Conservation (phyloP, 2,329 filamentous ascomycete genomes). For the Colletotrichum trifolii region DNA sequence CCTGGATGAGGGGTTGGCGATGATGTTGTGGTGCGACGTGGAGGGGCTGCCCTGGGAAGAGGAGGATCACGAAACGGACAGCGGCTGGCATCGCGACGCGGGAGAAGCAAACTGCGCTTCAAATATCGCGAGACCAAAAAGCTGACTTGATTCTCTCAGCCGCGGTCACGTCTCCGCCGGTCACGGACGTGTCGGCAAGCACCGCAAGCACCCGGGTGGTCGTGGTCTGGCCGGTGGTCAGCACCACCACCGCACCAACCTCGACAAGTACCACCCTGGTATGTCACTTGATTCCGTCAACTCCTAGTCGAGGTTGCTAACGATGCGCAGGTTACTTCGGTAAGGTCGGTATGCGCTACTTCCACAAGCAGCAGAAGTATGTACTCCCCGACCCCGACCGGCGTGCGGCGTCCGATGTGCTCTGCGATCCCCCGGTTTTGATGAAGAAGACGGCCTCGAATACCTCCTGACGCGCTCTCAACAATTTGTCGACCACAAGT, state of each 20-base stretch:
- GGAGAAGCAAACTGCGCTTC: conserved; percentile 14
- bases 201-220: conserved; percentile 90
- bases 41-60: not conserved
- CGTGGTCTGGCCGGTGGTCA: conserved; percentile 97
- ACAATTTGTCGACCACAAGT: not conserved
- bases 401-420: conserved; percentile 14
- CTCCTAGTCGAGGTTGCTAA: conserved; percentile 60
- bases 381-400: conserved; percentile 15
- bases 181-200: conserved; percentile 98
- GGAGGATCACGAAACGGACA: conserved; percentile 3
- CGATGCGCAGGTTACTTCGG: conserved; percentile 99
- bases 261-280: conserved; percentile 76
- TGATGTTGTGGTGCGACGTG: not conserved
- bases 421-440: conserved; percentile 7
- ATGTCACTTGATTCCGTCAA: not conserved
- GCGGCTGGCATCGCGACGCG: conserved; percentile 4
- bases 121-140: conserved; percentile 18
- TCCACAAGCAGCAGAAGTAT: conserved; percentile 89
- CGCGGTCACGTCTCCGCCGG: conserved; percentile 98
- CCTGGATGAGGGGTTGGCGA: not conserved
- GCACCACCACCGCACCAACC: conserved; percentile 96
- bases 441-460: not conserved
- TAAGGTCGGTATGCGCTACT: conserved; percentile 95
- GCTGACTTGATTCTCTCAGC: conserved; percentile 58
- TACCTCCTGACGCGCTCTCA: not conserved